Evolutionary conservation across 2,329 filamentous ascomycete species (phyloP).

Genomic region (Calonectria naviculata): DNA sequence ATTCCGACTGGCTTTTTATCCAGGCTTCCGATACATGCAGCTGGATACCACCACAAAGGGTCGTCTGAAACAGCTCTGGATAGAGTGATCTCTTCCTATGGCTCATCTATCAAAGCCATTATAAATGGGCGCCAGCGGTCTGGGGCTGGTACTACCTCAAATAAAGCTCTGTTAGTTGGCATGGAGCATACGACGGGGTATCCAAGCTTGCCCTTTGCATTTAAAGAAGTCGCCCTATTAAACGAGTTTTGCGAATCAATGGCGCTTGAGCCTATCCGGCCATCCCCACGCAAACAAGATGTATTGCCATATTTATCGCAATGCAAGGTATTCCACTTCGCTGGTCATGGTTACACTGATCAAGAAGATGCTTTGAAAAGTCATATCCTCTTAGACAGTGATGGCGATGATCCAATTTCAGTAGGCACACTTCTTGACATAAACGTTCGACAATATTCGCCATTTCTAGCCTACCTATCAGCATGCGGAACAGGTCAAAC

Average conservation of each 20-base stretch:
- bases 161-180: not conserved
- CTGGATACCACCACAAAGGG: not conserved
- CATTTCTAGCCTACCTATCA: constrained; percentile 52
- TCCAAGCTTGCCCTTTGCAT: not conserved
- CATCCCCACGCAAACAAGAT: not conserved
- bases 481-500: constrained; percentile 48
- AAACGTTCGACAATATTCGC: constrained; percentile 25
- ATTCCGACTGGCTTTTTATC: constrained; percentile 44
- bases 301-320: not conserved
- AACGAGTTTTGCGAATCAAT: not conserved
- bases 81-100: not conserved
- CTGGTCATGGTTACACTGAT: constrained; percentile 7
- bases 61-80: not conserved
- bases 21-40: constrained; percentile 46
- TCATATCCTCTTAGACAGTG: constrained; percentile 12
- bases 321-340: constrained; percentile 11
- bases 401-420: constrained; percentile 9
- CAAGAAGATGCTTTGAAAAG: constrained; percentile 21
- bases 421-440: constrained; percentile 27
- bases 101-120: not conserved
- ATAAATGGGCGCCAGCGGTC: not conserved
- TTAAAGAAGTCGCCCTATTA: not conserved
- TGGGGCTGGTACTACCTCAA: not conserved
- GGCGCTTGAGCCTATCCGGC: not conserved
- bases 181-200: not conserved